Evolutionary conservation across 192 early-diverging fungal genomes (phyloP).

Genomic region (Thamnidium elegans): DNA sequence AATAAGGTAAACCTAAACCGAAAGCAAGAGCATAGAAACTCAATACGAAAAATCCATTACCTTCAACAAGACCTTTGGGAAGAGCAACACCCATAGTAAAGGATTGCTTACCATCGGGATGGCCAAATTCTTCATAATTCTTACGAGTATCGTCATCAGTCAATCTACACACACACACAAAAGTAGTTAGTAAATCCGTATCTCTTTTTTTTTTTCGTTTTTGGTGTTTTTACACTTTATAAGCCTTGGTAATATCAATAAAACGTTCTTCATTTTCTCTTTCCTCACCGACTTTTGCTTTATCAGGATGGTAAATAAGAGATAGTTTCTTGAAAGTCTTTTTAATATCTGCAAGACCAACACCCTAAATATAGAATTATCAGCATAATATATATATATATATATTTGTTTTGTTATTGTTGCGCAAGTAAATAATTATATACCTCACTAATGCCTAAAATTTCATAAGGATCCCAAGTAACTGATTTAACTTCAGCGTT

Average conservation of each 20-base stretch:
- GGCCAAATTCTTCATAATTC: slow-evolving; percentile 94
- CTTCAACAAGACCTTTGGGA: slow-evolving; percentile 86
- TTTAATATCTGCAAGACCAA: slow-evolving; percentile 57
- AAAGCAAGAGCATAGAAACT: slow-evolving; percentile 83
- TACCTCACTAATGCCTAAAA: slow-evolving; percentile 78
- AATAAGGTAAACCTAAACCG: slow-evolving; percentile 83
- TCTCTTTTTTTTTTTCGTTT: background rate
- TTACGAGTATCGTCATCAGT: slow-evolving; percentile 88
- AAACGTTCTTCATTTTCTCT: slow-evolving; percentile 72
- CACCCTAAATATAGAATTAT: slow-evolving; percentile 32
- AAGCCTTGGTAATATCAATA: slow-evolving; percentile 88
- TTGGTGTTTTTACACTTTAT: slow-evolving; percentile 66
- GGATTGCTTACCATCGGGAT: slow-evolving; percentile 95
- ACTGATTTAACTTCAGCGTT: slow-evolving; percentile 58
- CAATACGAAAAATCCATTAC: slow-evolving; percentile 82
- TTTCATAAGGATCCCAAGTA: slow-evolving; percentile 92
- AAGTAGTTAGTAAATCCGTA: background rate
- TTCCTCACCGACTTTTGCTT: slow-evolving; percentile 64
- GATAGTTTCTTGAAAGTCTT: slow-evolving; percentile 69
- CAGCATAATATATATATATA: background rate
- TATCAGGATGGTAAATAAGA: slow-evolving; percentile 73
- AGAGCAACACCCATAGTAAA: slow-evolving; percentile 92
- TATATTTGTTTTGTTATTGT: background rate
- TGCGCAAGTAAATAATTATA: too few relatives aligned
- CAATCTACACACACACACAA: slow-evolving; percentile 45